Base-by-base conservation (phyloP, 371 early-diverging fungal species). In the Syncephalastrum contaminatum region DNA sequence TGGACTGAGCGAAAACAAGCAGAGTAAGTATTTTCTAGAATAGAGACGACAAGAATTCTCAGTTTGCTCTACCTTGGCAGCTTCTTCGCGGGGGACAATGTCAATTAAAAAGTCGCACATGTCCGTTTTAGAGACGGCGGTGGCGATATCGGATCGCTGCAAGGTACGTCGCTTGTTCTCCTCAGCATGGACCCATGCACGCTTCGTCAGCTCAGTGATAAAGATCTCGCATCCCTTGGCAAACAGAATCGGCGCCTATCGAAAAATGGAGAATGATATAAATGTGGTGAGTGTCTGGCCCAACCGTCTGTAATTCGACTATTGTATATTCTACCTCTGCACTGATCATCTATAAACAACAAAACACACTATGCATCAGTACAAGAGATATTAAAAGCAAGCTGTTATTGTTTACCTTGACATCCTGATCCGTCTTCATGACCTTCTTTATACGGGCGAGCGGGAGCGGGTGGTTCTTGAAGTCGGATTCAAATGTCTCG, bases 361-460 rank as follows among this genome's bases (percentile, higher is more conserved):
- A 19, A 14, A n/a, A 4, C 18, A 13, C 4, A 4, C 14, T 55
- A 30, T 39, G 12, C 16, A 15, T 44, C 21, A 46, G 27, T 5
- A 7, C 3, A 4, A 15, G 13, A 19, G 13, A n/a, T n/a, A n/a
- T n/a, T n/a, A n/a, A n/a, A n/a, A n/a, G n/a, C n/a, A n/a, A n/a
- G n/a, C n/a, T n/a, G n/a, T n/a, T 50, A 2, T 16, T 16, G 4
- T n/a, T 63, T 64, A 65, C 66, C 58, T 76, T 56, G 58, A 73
- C 77, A 59, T 98, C 98, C 51, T 96, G 95, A 71, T 99, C 99
- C 3, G 94, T 89, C 75, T 99, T 99, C 99, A 99, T 99, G 43
- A 99, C 96, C 68, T 99, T 96, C 69, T 99, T 99, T 61, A 99
- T 98, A 40, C 99, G 77, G n/a, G 99, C 99, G 46, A 99, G 73